These are phyloP conservation scores for Colletotrichum sp. DNA, from an alignment of 2,329 filamentous ascomycete species.

Conservation along the genomic window DNA sequence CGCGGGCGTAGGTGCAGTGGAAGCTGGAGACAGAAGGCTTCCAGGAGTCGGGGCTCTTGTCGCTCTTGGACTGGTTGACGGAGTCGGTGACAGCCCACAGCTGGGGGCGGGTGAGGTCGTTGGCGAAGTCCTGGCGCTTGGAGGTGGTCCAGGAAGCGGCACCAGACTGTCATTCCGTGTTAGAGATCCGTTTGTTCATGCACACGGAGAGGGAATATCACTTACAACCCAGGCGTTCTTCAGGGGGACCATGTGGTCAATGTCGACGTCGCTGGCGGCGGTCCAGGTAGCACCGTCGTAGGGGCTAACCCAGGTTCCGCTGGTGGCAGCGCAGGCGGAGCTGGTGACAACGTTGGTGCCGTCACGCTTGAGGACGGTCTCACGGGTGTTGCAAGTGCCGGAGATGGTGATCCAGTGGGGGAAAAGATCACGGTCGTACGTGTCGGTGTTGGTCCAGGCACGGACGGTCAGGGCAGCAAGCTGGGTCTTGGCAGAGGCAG, in stretches of 20 bases:
- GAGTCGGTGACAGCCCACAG: constrained; percentile 80
- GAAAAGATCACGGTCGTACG: constrained; percentile 72
- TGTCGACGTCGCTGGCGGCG: constrained; percentile 73
- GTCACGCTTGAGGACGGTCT: constrained; percentile 77
- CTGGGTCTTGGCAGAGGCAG: constrained; percentile 59
- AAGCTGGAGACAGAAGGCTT: constrained; percentile 73
- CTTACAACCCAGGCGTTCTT: constrained; percentile 79
- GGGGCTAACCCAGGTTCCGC: constrained; percentile 72
- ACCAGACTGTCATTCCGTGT: constrained; percentile 59
- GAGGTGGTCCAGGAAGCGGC: constrained; percentile 74
- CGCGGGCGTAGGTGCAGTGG: constrained; percentile 79
- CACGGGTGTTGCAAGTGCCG: constrained; percentile 73
- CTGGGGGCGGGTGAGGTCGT: constrained; percentile 78
- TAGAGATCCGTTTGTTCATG: not conserved
- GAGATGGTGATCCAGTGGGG: constrained; percentile 72
- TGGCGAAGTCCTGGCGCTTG: constrained; percentile 73
- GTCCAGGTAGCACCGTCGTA: constrained; percentile 79
- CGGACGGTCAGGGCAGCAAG: constrained; percentile 65
- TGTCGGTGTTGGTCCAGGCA: constrained; percentile 55
- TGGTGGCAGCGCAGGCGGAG: constrained; percentile 65
- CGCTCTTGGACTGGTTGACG: constrained; percentile 78
- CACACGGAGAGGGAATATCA: not conserved
- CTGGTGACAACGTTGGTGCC: constrained; percentile 66
- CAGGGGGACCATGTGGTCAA: constrained; percentile 84
- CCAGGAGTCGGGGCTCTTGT: constrained; percentile 76